A percentile compares a stretch with the other conserved stretches of the same genome.
phyloP scores from a whole-genome alignment of 2,329 filamentous ascomycete species.

The Metarhizium humberi region DNA sequence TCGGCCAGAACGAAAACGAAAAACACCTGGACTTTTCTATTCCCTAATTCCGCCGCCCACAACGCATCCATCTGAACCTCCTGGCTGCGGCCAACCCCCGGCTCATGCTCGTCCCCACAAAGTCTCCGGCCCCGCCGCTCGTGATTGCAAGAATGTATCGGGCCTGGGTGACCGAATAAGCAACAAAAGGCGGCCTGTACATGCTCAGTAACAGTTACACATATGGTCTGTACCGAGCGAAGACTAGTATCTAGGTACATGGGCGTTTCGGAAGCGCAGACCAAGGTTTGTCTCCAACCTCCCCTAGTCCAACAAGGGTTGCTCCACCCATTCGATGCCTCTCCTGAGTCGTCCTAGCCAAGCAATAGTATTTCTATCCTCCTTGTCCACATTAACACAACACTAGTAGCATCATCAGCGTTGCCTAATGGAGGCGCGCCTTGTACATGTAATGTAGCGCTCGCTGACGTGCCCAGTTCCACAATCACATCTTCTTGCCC shows the following conservation, averaged over 20 bases:
- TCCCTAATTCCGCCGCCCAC: not conserved
- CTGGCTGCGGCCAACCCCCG: too few relatives aligned
- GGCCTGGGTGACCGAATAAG: not conserved
- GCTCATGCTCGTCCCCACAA: not conserved
- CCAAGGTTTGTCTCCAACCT: not conserved
- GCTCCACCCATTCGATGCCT: conserved; percentile 2
- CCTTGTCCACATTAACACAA: not conserved
- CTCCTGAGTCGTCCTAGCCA: conserved; percentile 1
- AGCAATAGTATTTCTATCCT: not conserved
- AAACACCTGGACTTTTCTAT: not conserved
- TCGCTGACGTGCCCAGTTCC: conserved; percentile 4
- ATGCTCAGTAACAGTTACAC: not conserved
- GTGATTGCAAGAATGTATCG: not conserved
- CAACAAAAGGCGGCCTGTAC: not conserved
- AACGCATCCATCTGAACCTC: not conserved
- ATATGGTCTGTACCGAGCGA: not conserved
- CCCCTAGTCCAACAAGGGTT: not conserved
- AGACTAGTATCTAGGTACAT: too few relatives aligned
- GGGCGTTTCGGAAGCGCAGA: not conserved
- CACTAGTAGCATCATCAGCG: not conserved
- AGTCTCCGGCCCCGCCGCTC: not conserved
- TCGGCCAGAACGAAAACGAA: not conserved
- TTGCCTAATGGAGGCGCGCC: too few relatives aligned
- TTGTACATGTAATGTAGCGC: not conserved
- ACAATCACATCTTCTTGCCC: not conserved